Evolutionary conservation across 2,329 filamentous ascomycete species (phyloP).

Genomic region (Lomentospora prolificans): DNA sequence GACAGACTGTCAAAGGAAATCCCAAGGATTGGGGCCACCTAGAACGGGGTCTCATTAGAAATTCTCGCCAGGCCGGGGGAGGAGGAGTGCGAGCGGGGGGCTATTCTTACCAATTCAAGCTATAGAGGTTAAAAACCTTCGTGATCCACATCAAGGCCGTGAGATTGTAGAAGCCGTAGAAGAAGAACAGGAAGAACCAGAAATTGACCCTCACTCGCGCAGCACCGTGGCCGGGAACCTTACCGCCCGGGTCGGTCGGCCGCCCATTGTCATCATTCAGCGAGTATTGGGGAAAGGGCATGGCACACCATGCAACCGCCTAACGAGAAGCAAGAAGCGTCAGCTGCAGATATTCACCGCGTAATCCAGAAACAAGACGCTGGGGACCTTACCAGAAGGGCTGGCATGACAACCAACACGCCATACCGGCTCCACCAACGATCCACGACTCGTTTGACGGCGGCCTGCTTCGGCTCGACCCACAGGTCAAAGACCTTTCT

Average conservation of each 20-base stretch:
- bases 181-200: constrained; percentile 62
- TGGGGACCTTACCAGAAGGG: constrained; percentile 38
- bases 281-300: constrained; percentile 56
- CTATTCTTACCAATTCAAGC: constrained; percentile 48
- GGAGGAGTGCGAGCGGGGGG: constrained; percentile 9
- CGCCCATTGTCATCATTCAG: constrained; percentile 33
- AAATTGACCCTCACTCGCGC: constrained; percentile 57
- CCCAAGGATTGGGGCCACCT: constrained; percentile 55
- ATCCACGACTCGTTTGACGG: constrained; percentile 48
- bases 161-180: constrained; percentile 60
- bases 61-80: not conserved
- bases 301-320: constrained; percentile 54
- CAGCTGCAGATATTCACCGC: not conserved
- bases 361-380: not conserved
- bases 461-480: constrained; percentile 48
- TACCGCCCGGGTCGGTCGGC: constrained; percentile 24
- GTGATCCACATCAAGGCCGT: constrained; percentile 62
- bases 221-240: constrained; percentile 51
- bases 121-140: constrained; percentile 62
- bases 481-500: constrained; percentile 35
- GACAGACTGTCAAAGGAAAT: constrained; percentile 52
- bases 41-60: constrained; percentile 1
- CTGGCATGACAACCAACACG: constrained; percentile 51
- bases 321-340: constrained; percentile 18
- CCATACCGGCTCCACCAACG: constrained; percentile 56